These are phyloP conservation scores for Salix caprea DNA, from an alignment of 345 rosid species.

Conservation along the genomic window DNA sequence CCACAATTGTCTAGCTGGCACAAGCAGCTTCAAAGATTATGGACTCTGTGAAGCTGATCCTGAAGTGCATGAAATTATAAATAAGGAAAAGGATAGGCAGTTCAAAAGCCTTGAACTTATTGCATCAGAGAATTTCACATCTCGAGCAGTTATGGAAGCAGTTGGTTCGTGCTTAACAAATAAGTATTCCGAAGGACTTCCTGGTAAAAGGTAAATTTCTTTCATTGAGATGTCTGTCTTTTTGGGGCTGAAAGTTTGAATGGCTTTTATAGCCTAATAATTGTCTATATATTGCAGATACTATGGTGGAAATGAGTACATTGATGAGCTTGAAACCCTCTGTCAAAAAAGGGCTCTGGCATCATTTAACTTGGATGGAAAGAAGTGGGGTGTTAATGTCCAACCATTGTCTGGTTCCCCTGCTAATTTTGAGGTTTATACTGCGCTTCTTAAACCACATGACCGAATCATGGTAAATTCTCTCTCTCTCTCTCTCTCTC, in stretches of 20 bases:
- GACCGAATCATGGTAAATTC: constrained; percentile 73
- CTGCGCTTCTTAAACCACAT: constrained; percentile 82
- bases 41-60: constrained; percentile 68
- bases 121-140: constrained; percentile 91
- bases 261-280: background rate
- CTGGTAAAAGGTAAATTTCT: constrained; percentile 72
- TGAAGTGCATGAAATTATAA: constrained; percentile 56
- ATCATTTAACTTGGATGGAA: constrained; percentile 67
- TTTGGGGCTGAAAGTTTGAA: constrained; percentile 2
- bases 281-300: constrained; percentile 41
- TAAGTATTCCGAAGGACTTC: constrained; percentile 92
- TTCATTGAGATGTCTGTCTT: too few relatives aligned
- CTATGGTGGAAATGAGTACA: constrained; percentile 89
- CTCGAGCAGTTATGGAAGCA: constrained; percentile 93
- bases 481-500: background rate
- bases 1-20: constrained; percentile 37
- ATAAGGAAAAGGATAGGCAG: constrained; percentile 78
- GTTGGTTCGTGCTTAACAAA: constrained; percentile 93
- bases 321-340: constrained; percentile 83
- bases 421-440: constrained; percentile 94
- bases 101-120: constrained; percentile 89
- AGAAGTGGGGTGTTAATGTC: constrained; percentile 89
- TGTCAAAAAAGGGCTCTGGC: constrained; percentile 82
- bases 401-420: constrained; percentile 97
- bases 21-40: constrained; percentile 45